Evolutionary conservation across 345 rosid genomes (phyloP).

Genomic region (Moringa oleifera): DNA sequence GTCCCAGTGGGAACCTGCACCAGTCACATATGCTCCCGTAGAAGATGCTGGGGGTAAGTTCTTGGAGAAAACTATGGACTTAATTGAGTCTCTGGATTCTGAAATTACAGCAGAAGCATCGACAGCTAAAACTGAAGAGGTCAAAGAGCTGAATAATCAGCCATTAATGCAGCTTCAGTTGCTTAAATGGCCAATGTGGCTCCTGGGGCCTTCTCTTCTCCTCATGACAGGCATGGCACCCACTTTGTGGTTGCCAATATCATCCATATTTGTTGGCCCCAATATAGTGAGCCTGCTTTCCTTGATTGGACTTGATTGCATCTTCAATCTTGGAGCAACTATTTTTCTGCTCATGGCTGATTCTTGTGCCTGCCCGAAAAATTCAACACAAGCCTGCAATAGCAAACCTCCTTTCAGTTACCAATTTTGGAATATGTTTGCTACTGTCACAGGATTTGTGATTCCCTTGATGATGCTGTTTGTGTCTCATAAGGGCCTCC

Average conservation of each 20-base stretch:
- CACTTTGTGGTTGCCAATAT: conserved; percentile 80
- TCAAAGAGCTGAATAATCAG: too few relatives aligned
- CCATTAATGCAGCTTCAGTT: conserved; percentile 32
- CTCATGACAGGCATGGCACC: conserved; percentile 87
- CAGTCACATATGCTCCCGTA: conserved; percentile 35
- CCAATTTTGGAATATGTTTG: conserved; percentile 69
- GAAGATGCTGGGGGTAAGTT: conserved; percentile 38
- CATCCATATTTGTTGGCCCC: conserved; percentile 84
- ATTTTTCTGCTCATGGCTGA: conserved; percentile 90
- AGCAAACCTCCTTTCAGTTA: conserved; percentile 79
- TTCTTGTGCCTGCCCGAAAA: conserved; percentile 59
- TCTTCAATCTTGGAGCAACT: conserved; percentile 81
- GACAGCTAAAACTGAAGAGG: too few relatives aligned
- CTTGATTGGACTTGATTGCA: conserved; percentile 78
- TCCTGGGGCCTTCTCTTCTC: conserved; percentile 79
- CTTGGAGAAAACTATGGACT: conserved; percentile 37
- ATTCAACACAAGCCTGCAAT: conserved; percentile 26
- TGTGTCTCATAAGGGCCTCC: conserved; percentile 59
- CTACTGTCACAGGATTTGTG: conserved; percentile 53
- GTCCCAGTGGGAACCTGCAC: conserved; percentile 67
- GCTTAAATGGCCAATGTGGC: conserved; percentile 88
- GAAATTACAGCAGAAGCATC: conserved; percentile 33
- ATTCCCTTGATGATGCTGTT: conserved; percentile 47
- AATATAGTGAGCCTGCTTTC: conserved; percentile 82
- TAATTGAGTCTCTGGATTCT: conserved; percentile 52